These are phyloP conservation scores for Penicillium canescens DNA, from an alignment of 495 filamentous ascomycete genomes.

Conservation along the genomic window DNA sequence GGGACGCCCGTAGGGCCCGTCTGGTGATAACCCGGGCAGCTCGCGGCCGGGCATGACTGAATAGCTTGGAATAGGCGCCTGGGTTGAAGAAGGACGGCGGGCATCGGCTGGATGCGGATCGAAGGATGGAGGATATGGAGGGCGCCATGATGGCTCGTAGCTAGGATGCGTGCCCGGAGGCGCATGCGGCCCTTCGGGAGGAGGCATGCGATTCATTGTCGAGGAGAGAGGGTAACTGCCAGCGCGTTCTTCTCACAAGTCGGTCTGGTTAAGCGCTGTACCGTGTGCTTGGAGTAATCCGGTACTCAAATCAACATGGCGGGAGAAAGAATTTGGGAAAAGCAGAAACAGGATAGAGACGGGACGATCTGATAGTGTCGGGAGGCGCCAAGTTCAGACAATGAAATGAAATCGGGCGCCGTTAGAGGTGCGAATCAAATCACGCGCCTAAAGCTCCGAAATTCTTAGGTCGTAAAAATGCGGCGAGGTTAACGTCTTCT, in stretches of 20 bases:
- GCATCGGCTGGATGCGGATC: conserved; percentile 33
- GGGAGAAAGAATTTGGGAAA: background rate
- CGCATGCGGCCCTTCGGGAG: conserved; percentile 28
- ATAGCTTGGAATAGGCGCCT: conserved; percentile 31
- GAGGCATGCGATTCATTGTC: conserved; percentile 38
- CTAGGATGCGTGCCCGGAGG: conserved; percentile 26
- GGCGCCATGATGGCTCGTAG: conserved; percentile 39
- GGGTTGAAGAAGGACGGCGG: conserved; percentile 35
- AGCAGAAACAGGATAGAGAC: background rate
- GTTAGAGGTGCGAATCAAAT: conserved; percentile 5
- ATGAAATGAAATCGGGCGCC: conserved; percentile 3
- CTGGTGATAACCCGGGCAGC: conserved; percentile 39
- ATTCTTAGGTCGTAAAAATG: conserved; percentile 6
- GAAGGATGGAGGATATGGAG: conserved; percentile 31
- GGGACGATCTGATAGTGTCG: background rate
- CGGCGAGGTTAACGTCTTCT: background rate
- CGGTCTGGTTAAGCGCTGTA: conserved; percentile 17
- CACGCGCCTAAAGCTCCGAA: conserved; percentile 2
- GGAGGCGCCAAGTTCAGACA: background rate
- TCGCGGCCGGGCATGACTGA: conserved; percentile 36
- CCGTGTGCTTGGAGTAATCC: background rate
- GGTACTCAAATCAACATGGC: conserved; percentile 2
- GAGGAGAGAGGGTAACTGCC: conserved; percentile 5
- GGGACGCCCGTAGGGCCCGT: conserved; percentile 39
- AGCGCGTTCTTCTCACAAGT: background rate